Conservation (phyloP, 441 rosid genomes). For the Gossypium aridum region DNA sequence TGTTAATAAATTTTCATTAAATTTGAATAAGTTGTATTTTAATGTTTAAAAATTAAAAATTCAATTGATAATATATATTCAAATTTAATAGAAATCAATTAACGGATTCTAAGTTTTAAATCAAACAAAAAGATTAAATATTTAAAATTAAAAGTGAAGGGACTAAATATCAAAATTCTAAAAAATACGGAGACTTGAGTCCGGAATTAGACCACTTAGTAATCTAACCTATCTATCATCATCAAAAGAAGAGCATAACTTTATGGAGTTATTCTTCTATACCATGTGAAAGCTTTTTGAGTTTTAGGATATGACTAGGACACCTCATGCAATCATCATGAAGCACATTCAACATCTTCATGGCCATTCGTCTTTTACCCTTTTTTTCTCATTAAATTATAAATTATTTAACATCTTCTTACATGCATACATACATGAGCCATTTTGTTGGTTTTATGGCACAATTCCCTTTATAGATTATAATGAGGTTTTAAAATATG, state of each 20-base stretch:
- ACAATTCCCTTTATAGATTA: constrained; percentile 26
- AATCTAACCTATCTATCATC: constrained; percentile 18
- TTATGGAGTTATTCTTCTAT: constrained; percentile 21
- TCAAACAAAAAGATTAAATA: no score
- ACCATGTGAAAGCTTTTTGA: constrained; percentile 31
- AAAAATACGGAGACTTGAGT: background rate
- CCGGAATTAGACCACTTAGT: background rate
- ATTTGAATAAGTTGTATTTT: no score
- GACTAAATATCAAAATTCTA: no score
- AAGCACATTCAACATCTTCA: background rate
- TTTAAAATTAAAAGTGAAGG: no score
- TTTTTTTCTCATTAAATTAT: background rate
- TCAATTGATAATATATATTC: no score
- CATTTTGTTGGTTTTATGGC: constrained; percentile 13
- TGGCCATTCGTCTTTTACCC: background rate
- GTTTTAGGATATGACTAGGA: constrained; percentile 16
- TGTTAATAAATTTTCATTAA: no score
- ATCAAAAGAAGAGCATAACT: constrained; percentile 29
- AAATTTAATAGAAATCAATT: no score
- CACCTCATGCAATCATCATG: constrained; percentile 17
- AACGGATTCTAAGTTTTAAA: no score
- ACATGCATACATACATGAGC: background rate
- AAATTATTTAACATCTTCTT: background rate
- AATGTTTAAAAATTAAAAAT: no score
- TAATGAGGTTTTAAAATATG: constrained; percentile 11